phyloP scores from a whole-genome alignment of 768 basidiomycete genomes.

The Suillus discolor region DNA sequence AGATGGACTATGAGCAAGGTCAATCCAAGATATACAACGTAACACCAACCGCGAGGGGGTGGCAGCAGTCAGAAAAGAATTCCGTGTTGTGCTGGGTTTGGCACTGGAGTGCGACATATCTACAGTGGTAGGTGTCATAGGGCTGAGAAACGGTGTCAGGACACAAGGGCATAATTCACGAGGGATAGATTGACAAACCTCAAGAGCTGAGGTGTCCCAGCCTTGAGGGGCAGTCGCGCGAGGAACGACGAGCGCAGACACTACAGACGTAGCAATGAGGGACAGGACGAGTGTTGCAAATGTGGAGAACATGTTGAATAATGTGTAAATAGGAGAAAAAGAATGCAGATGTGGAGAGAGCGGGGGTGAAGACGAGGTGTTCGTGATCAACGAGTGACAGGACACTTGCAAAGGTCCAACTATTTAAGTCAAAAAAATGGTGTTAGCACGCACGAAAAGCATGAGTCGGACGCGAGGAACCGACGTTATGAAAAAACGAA shows the following conservation, averaged over 20 bases:
- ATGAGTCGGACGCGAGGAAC: neutral
- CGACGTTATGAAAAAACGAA: slow-evolving; percentile 17
- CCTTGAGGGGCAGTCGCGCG: slow-evolving; percentile 39
- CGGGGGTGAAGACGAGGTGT: slow-evolving; percentile 30
- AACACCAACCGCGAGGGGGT: slow-evolving; percentile 57
- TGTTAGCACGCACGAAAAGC: slow-evolving; percentile 27
- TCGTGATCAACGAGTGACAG: slow-evolving; percentile 9
- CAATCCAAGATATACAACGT: slow-evolving; percentile 7
- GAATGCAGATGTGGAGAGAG: slow-evolving; percentile 19
- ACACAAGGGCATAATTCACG: slow-evolving; percentile 5
- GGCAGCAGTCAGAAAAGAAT: slow-evolving; percentile 74
- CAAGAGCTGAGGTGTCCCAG: slow-evolving; percentile 50
- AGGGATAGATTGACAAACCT: slow-evolving; percentile 28
- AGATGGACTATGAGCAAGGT: slow-evolving; percentile 2
- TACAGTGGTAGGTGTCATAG: slow-evolving; percentile 58
- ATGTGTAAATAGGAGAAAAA: slow-evolving; percentile 31
- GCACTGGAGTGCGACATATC: slow-evolving; percentile 63
- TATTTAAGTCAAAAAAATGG: slow-evolving; percentile 9
- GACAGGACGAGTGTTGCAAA: slow-evolving; percentile 43
- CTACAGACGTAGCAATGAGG: slow-evolving; percentile 42
- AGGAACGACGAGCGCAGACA: slow-evolving; percentile 39
- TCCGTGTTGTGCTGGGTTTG: slow-evolving; percentile 46
- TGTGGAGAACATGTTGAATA: slow-evolving; percentile 35
- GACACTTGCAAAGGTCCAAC: slow-evolving; percentile 7
- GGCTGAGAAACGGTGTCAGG: slow-evolving; percentile 33